A percentile compares a stretch with the other conserved stretches of the same genome.
Conservation (phyloP, 768 basidiomycete genomes). For the Tricholoma saponaceum region DNA sequence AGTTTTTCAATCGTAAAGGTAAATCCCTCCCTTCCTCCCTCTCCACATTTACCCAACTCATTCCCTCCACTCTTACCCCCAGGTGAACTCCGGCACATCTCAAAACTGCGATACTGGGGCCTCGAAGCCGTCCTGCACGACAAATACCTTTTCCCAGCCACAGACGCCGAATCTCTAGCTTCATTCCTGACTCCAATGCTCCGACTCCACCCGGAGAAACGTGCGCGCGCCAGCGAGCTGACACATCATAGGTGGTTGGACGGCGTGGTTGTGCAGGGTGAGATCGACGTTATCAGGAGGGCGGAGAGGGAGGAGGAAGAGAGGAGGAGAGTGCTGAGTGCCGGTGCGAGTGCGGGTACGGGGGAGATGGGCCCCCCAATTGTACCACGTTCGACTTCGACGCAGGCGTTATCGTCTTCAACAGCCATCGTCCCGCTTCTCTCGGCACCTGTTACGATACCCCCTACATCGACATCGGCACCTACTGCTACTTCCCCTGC, state of each 20-base stretch:
- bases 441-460: too few relatives aligned
- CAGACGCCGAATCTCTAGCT: conserved; percentile 77
- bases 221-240: conserved; percentile 85
- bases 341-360: not conserved
- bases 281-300: conserved; percentile 74
- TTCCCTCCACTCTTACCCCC: not conserved
- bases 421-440: too few relatives aligned
- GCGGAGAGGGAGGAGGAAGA: conserved; percentile 51
- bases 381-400: too few relatives aligned
- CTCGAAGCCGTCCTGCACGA: conserved; percentile 79
- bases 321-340: conserved; percentile 10
- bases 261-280: conserved; percentile 82
- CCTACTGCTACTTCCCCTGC: not conserved
- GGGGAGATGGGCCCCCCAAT: not conserved
- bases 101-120: conserved; percentile 91
- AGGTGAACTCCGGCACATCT: conserved; percentile 89
- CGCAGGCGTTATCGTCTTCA: too few relatives aligned
- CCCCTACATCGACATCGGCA: too few relatives aligned
- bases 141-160: conserved; percentile 89
- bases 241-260: conserved; percentile 86
- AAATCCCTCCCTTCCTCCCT: conserved; percentile 13
- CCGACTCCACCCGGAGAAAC: conserved; percentile 79
- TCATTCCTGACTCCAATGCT: conserved; percentile 90
- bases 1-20: conserved; percentile 98
- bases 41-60: not conserved